These are phyloP conservation scores for Coix lacrymajobi DNA, from an alignment of 176 grass and related monocot genomes.

Conservation along the genomic window DNA sequence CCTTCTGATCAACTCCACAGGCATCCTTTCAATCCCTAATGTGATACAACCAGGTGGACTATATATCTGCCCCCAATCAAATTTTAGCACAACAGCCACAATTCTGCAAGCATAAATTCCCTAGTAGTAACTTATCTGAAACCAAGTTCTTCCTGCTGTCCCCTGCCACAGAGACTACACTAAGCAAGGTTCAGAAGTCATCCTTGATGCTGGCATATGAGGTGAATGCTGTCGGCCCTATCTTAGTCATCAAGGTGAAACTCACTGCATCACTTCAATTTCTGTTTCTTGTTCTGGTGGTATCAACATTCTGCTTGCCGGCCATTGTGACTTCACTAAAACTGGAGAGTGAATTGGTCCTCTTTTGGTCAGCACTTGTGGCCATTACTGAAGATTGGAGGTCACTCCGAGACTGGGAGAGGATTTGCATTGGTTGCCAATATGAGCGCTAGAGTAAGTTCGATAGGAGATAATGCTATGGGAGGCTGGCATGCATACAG, in stretches of 20 bases:
- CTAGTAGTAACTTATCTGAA: neutral
- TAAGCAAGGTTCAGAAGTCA: slow-evolving; percentile 76
- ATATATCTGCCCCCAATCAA: neutral
- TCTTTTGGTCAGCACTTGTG: slow-evolving; percentile 58
- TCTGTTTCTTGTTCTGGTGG: neutral
- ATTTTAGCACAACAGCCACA: neutral
- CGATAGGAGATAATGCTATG: slow-evolving; percentile 71
- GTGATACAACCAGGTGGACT: slow-evolving; percentile 78
- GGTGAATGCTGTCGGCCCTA: slow-evolving; percentile 71
- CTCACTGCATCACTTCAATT: neutral
- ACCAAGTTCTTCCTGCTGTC: neutral
- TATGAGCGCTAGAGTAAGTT: slow-evolving; percentile 80
- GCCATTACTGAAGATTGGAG: slow-evolving; percentile 61
- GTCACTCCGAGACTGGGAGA: slow-evolving; percentile 30
- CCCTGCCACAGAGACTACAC: slow-evolving; percentile 58
- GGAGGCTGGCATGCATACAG: slow-evolving; percentile 95
- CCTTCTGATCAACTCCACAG: slow-evolving; percentile 77
- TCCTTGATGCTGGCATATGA: slow-evolving; percentile 72
- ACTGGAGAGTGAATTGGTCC: neutral
- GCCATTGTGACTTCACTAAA: neutral
- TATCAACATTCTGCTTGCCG: neutral
- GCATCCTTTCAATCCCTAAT: slow-evolving; percentile 72
- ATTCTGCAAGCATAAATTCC: neutral
- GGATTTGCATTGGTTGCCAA: slow-evolving; percentile 74
- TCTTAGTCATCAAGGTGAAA: slow-evolving; percentile 76